Evolutionary conservation across 2,329 filamentous ascomycete species (phyloP).

Genomic region (Cercospora sesami): DNA sequence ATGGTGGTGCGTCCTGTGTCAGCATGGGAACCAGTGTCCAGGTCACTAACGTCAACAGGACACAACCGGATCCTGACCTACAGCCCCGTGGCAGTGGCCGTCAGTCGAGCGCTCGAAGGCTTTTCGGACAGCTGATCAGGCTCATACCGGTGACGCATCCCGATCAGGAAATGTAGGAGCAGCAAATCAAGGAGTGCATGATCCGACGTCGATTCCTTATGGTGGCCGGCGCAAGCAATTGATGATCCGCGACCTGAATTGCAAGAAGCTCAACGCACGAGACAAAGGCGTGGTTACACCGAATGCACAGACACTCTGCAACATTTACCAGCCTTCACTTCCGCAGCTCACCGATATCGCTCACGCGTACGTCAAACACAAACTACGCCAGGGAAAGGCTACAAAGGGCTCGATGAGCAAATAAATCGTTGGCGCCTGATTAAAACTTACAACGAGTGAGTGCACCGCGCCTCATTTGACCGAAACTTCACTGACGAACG

Average conservation of each 20-base stretch:
- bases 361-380: background rate
- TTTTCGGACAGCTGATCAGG: constrained; percentile 18
- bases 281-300: background rate
- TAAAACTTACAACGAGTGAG: background rate
- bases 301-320: background rate
- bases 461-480: background rate
- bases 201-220: background rate
- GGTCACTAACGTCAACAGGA: constrained; percentile 45
- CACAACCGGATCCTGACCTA: constrained; percentile 71
- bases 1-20: constrained; percentile 41
- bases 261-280: background rate
- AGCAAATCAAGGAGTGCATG: background rate
- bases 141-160: background rate
- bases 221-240: background rate
- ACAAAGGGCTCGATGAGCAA: background rate
- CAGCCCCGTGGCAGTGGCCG: constrained; percentile 62
- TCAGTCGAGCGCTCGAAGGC: constrained; percentile 63
- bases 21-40: background rate
- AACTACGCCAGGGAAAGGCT: background rate
- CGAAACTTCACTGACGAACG: background rate
- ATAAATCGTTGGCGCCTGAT: background rate
- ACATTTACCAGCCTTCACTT: background rate
- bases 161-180: background rate
- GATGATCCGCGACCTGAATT: background rate
- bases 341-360: background rate